phyloP scores from a whole-genome alignment of 768 basidiomycete species.

The Inosperma sp. region DNA sequence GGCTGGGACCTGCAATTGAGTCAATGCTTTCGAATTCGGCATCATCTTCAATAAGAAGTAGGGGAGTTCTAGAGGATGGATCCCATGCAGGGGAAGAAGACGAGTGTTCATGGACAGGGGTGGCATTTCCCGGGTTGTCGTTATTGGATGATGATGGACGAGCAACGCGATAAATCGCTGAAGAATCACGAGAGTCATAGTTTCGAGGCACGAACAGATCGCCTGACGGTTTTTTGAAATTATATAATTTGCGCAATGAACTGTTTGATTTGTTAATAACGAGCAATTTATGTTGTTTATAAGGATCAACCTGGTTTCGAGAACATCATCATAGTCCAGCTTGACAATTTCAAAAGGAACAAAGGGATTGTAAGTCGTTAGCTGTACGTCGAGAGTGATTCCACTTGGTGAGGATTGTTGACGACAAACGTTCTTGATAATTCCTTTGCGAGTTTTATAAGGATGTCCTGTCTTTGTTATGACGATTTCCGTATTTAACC shows the following conservation, averaged over 20 bases:
- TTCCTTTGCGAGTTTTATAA: constrained; percentile 3
- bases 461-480: constrained; percentile 1
- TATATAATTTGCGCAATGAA: not conserved
- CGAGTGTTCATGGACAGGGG: too few relatives aligned
- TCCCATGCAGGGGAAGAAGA: too few relatives aligned
- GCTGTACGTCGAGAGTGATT: constrained; percentile 6
- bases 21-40: too few relatives aligned
- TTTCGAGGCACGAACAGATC: not conserved
- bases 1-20: too few relatives aligned
- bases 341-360: constrained; percentile 4
- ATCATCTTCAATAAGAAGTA: too few relatives aligned
- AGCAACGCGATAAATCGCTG: too few relatives aligned
- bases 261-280: not conserved
- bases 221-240: not conserved
- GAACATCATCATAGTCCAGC: constrained; percentile 11
- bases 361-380: not conserved
- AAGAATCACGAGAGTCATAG: too few relatives aligned
- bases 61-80: too few relatives aligned
- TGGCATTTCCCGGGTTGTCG: too few relatives aligned
- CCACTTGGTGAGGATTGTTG: not conserved
- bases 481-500: constrained; percentile 1
- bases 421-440: constrained; percentile 7
- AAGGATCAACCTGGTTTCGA: not conserved
- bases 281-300: not conserved
- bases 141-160: too few relatives aligned